Conservation (phyloP, 1,284 basidiomycete genomes). For the Leccinum angustisporum region DNA sequence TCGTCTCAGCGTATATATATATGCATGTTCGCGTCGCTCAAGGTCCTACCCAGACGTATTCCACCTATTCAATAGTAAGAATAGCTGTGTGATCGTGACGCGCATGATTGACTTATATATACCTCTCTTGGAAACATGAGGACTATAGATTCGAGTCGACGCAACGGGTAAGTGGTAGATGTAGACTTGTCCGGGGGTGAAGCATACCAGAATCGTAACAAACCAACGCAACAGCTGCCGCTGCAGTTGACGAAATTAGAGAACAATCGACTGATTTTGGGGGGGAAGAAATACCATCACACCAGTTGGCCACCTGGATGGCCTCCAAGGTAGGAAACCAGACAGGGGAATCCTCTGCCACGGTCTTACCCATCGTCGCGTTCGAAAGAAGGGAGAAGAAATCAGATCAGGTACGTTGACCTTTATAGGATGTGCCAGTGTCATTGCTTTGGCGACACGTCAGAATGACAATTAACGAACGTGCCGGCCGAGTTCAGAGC, state of each 20-base stretch:
- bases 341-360: slow-evolving; percentile 12
- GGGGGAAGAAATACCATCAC: slow-evolving; percentile 10
- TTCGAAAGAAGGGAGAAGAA: background rate
- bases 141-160: slow-evolving; percentile 5
- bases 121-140: slow-evolving; percentile 25
- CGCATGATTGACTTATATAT: background rate
- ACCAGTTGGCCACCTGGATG: slow-evolving; percentile 19
- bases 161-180: background rate
- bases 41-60: slow-evolving; percentile 22
- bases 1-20: background rate
- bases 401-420: background rate
- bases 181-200: background rate
- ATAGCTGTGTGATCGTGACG: background rate
- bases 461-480: background rate
- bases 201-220: slow-evolving; percentile 19
- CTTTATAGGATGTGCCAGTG: background rate
- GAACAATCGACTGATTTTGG: background rate
- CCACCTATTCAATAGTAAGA: slow-evolving; percentile 10
- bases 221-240: slow-evolving; percentile 18
- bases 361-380: slow-evolving; percentile 12
- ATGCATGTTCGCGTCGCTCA: background rate
- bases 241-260: slow-evolving; percentile 1
- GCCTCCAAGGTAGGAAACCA: slow-evolving; percentile 3
- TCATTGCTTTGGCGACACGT: background rate
- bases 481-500: background rate